Evolutionary conservation across 2,329 filamentous ascomycete genomes (phyloP).

Genomic region (Colletotrichum sp.): DNA sequence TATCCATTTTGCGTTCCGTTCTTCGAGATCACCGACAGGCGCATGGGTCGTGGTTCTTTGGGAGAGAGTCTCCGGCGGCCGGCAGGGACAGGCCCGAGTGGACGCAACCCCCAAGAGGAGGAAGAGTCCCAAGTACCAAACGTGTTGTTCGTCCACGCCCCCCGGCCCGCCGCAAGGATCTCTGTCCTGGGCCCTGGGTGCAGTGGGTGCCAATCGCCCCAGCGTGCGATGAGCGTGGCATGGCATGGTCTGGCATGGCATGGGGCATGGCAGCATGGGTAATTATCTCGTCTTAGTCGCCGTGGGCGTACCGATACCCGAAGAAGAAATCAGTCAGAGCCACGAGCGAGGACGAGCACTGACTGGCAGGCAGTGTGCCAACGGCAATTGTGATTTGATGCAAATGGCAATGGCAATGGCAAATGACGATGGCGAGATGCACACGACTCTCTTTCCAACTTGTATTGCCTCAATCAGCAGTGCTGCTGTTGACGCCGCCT

Average conservation of each 20-base stretch:
- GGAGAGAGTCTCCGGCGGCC: neutral
- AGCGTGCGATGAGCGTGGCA: constrained; percentile 19
- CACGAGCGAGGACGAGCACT: neutral
- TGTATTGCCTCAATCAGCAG: neutral
- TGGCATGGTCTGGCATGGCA: constrained; percentile 1
- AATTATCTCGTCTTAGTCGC: constrained; percentile 1
- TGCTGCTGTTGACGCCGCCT: neutral
- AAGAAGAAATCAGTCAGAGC: neutral
- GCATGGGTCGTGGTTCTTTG: constrained; percentile 15
- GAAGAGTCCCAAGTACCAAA: neutral
- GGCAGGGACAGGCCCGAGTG: constrained; percentile 20
- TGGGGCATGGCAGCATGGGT: constrained; percentile 13
- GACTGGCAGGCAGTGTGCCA: neutral
- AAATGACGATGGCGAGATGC: neutral
- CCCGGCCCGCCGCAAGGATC: constrained; percentile 10
- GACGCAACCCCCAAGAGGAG: neutral
- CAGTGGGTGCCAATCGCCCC: constrained; percentile 10
- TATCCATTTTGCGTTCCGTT: constrained; percentile 19
- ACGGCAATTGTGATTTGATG: neutral
- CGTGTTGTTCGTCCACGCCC: constrained; percentile 15
- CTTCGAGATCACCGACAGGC: constrained; percentile 21
- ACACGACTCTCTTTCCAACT: neutral
- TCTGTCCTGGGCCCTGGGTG: neutral
- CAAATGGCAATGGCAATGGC: neutral
- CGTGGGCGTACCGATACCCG: neutral